Conservation (phyloP, 768 basidiomycete genomes). For the Rhizopogon roseolus region DNA sequence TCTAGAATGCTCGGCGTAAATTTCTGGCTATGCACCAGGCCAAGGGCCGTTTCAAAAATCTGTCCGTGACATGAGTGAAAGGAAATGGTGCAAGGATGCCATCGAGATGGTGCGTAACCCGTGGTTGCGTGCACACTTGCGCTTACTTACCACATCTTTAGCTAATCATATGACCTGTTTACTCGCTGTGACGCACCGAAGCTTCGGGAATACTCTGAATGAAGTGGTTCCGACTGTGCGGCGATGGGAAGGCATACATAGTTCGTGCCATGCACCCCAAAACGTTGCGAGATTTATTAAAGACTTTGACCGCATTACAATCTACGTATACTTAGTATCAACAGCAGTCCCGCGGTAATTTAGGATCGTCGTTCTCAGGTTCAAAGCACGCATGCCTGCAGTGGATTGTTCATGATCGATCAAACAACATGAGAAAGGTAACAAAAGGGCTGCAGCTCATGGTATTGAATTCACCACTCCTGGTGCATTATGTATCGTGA, state of each 20-base stretch:
- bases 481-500: neutral
- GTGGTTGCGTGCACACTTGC: neutral
- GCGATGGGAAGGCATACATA: neutral
- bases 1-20: no score
- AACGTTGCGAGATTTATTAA: no score
- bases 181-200: no score
- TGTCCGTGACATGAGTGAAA: no score
- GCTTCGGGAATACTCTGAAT: neutral
- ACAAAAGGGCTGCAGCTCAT: no score
- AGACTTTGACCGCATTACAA: no score
- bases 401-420: neutral
- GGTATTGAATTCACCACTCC: no score
- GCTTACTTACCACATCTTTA: neutral
- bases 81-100: neutral
- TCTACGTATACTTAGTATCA: neutral
- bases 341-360: neutral
- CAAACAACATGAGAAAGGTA: no score
- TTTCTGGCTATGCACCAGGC: neutral
- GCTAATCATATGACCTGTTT: neutral
- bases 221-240: neutral
- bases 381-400: neutral
- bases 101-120: no score
- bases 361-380: neutral
- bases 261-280: neutral
- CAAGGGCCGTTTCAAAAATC: neutral